phyloP scores from a whole-genome alignment of 2,329 filamentous ascomycete species.

The Cladobotryum mycophilum region DNA sequence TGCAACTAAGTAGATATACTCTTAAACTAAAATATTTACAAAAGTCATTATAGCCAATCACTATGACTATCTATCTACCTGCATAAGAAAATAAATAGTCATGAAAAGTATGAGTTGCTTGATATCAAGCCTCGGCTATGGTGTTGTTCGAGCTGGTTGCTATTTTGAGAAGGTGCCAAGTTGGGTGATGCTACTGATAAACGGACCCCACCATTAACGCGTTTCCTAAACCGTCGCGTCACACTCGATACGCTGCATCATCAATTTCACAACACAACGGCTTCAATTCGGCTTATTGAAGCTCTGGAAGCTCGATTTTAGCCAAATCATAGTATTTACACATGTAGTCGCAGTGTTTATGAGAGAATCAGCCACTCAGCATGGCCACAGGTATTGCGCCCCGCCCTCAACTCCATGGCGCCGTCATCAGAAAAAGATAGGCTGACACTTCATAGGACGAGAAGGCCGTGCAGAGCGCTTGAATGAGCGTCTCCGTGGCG shows the following conservation, averaged over 20 bases:
- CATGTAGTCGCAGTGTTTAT: slow-evolving; percentile 6
- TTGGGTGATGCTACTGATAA: too few relatives aligned
- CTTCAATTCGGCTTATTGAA: not conserved
- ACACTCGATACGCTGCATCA: too few relatives aligned
- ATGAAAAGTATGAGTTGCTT: too few relatives aligned
- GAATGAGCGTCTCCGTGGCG: slow-evolving; percentile 59
- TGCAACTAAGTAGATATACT: too few relatives aligned
- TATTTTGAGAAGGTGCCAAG: too few relatives aligned
- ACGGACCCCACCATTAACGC: not conserved
- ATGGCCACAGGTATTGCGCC: slow-evolving; percentile 31
- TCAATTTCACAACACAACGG: not conserved
- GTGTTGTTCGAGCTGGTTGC: too few relatives aligned
- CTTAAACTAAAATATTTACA: too few relatives aligned
- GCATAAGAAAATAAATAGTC: too few relatives aligned
- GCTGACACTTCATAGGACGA: slow-evolving; percentile 20
- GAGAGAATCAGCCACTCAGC: slow-evolving; percentile 5
- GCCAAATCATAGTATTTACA: not conserved
- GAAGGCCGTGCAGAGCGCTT: slow-evolving; percentile 56
- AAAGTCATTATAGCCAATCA: too few relatives aligned
- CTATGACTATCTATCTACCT: too few relatives aligned
- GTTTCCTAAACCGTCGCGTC: not conserved
- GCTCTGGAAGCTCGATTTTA: not conserved
- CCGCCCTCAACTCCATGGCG: not conserved
- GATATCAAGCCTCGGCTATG: too few relatives aligned
- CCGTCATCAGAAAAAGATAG: not conserved